Percentiles rank a stretch among this genome's conserved stretches.
These are phyloP conservation scores for Torulaspora pretoriensis DNA, from an alignment of 1,139 yeast species.

Conservation along the genomic window DNA sequence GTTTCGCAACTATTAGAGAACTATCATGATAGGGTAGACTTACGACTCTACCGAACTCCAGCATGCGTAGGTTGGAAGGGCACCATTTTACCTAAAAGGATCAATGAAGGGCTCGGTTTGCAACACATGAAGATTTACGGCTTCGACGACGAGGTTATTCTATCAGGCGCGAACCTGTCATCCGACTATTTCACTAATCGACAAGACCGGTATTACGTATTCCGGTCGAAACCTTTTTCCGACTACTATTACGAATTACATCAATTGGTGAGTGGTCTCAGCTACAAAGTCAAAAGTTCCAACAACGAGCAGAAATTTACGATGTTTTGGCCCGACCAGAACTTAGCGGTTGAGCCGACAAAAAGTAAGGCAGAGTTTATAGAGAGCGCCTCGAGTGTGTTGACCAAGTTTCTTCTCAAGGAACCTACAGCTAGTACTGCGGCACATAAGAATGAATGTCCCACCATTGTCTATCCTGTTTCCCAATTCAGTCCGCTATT, in stretches of 20 bases:
- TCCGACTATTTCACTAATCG: slow-evolving; percentile 92
- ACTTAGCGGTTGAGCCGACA: slow-evolving; percentile 69
- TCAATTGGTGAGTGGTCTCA: slow-evolving; percentile 58
- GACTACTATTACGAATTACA: slow-evolving; percentile 73
- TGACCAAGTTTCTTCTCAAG: slow-evolving; percentile 54
- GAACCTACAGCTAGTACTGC: slow-evolving; percentile 27
- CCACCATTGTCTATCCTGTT: slow-evolving; percentile 83
- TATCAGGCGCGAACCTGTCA: slow-evolving; percentile 90
- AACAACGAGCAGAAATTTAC: slow-evolving; percentile 49
- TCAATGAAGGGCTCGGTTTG: slow-evolving; percentile 87
- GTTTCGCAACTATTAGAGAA: slow-evolving; percentile 63
- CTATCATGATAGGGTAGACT: slow-evolving; percentile 69
- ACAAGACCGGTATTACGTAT: slow-evolving; percentile 85
- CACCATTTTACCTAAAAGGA: slow-evolving; percentile 66
- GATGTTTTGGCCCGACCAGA: slow-evolving; percentile 72
- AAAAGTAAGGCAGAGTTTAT: slow-evolving; percentile 54
- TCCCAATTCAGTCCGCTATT: slow-evolving; percentile 87
- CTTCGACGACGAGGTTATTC: slow-evolving; percentile 80
- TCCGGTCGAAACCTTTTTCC: slow-evolving; percentile 53
- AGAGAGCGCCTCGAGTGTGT: slow-evolving; percentile 51
- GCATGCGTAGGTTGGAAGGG: slow-evolving; percentile 66
- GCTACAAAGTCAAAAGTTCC: slow-evolving; percentile 58
- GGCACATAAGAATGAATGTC: slow-evolving; percentile 34
- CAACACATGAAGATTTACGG: slow-evolving; percentile 98
- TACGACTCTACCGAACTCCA: slow-evolving; percentile 89